Base-by-base conservation (phyloP, 345 rosid species). In the Sonneratia caseolaris region DNA sequence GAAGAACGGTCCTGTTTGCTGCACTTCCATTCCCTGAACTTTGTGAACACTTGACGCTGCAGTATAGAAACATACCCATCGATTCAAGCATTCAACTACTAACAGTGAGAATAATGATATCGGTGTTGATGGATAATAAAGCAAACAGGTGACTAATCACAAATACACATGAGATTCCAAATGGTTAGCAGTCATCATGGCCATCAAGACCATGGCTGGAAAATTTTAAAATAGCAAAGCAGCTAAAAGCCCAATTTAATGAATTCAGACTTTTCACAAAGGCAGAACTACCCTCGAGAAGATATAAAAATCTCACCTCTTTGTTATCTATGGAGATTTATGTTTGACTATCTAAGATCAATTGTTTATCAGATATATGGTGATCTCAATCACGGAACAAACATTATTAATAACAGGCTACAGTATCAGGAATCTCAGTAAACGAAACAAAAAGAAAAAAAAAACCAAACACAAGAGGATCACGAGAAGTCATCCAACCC, bases 31-130 rank as follows among this genome's bases (percentile, higher is more conserved):
- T 90, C 69, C 90, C 96, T 71, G 79, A 82, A 37, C 84, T 78
- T 43, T 76, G 86, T 53, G 93, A 85, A 74, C 96, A 90, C 80
- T 68, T 84, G 76, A 89, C 97, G 79, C 97, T 93, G 89, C 16
- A 69, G 77, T 19, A 24, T 68, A 7, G 62, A 19, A 45, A 13
- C 11, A 13, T 0, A 35, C 37, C 27, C 43, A 8, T 10, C 4
- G 32, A 27, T 27, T 27, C 45, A 42, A 9, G 5, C 1, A 40
- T 19, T 68, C n/a, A 24, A n/a, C 27, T 3, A 43, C 13, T 37
- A 3, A 19, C 21, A 53, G 18, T 66, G 45, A 37, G 3, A 66
- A 66, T 8, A 16, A 2, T 21, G 47, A 36, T 37, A n/a, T 53
- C 7, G 59, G 22, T 10, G 13, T 8, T 13, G 51, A 47, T 1